Evolutionary conservation across 768 basidiomycete species (phyloP).

Genomic region (Inosperma sp.): DNA sequence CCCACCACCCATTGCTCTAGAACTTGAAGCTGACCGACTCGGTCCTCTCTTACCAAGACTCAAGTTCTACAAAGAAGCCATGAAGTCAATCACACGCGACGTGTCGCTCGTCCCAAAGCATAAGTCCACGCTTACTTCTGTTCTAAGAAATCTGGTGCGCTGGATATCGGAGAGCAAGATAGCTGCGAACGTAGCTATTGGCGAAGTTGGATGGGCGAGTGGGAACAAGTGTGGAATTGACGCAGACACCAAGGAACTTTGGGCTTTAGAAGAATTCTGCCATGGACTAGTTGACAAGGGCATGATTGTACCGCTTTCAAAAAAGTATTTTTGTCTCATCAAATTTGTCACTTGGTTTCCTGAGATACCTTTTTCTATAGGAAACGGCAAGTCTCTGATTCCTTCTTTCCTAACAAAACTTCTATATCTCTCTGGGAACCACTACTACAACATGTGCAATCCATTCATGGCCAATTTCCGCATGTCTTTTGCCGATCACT

Average conservation of each 20-base stretch:
- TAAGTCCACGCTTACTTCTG: slow-evolving; percentile 44
- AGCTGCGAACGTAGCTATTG: slow-evolving; percentile 47
- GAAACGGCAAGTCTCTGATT: slow-evolving; percentile 47
- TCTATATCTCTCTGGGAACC: slow-evolving; percentile 64
- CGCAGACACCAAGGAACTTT: slow-evolving; percentile 52
- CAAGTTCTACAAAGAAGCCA: slow-evolving; percentile 64
- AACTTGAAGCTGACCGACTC: slow-evolving; percentile 31
- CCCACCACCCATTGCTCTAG: slow-evolving; percentile 36
- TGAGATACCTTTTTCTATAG: slow-evolving; percentile 38
- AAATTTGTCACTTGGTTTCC: slow-evolving; percentile 43
- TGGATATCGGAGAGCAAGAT: slow-evolving; percentile 76
- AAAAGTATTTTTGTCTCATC: slow-evolving; percentile 50
- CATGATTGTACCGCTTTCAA: slow-evolving; percentile 74
- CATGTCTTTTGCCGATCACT: slow-evolving; percentile 45
- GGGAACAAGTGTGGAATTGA: slow-evolving; percentile 27
- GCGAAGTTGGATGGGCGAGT: slow-evolving; percentile 46
- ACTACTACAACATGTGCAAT: slow-evolving; percentile 52
- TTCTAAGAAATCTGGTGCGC: slow-evolving; percentile 62
- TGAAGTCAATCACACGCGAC: slow-evolving; percentile 62
- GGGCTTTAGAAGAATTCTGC: slow-evolving; percentile 66
- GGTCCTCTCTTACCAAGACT: slow-evolving; percentile 65
- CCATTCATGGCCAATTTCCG: slow-evolving; percentile 53
- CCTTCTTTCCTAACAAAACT: slow-evolving; percentile 46
- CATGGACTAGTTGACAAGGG: slow-evolving; percentile 66
- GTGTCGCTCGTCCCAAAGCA: slow-evolving; percentile 50